These are phyloP conservation scores for Colletotrichum somersetense DNA, from an alignment of 2,329 filamentous ascomycete genomes.

Conservation along the genomic window DNA sequence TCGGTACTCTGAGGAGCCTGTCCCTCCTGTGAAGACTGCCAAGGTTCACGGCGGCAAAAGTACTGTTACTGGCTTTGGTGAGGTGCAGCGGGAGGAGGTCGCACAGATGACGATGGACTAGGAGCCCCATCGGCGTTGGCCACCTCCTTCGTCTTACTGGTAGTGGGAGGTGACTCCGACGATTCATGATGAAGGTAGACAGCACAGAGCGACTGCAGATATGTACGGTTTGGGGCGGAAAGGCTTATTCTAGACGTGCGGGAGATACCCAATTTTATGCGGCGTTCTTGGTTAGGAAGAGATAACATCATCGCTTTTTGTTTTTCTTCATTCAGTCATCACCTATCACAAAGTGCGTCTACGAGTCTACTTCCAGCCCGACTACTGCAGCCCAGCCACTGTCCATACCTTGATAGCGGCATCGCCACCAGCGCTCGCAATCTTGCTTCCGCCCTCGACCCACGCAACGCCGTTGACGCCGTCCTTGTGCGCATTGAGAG, in stretches of 20 bases:
- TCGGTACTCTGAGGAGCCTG: conserved; percentile 18
- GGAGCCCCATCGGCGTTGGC: conserved; percentile 35
- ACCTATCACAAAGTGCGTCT: conserved; percentile 15
- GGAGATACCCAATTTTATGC: conserved; percentile 32
- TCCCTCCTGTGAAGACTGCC: not conserved
- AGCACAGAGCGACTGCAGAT: not conserved
- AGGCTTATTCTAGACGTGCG: conserved; percentile 15
- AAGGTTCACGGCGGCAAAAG: not conserved
- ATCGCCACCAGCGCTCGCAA: conserved; percentile 87
- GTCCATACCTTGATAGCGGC: conserved; percentile 92
- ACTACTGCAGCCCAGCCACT: conserved; percentile 67
- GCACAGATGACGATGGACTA: conserved; percentile 57
- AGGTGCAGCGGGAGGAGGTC: conserved; percentile 53
- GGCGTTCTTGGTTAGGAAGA: conserved; percentile 23
- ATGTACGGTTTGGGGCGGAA: not conserved
- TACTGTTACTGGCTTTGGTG: conserved; percentile 27
- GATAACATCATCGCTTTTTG: conserved; percentile 32
- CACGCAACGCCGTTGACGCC: conserved; percentile 91
- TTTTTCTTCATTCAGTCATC: conserved; percentile 20
- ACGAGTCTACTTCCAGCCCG: not conserved
- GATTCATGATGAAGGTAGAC: not conserved
- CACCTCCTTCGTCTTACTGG: not conserved
- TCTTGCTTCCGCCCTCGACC: conserved; percentile 72
- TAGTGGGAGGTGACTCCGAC: conserved; percentile 3
- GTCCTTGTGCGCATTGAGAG: conserved; percentile 92